Base-by-base conservation (phyloP, 2,329 filamentous ascomycete species). In the Penicillium sp. region DNA sequence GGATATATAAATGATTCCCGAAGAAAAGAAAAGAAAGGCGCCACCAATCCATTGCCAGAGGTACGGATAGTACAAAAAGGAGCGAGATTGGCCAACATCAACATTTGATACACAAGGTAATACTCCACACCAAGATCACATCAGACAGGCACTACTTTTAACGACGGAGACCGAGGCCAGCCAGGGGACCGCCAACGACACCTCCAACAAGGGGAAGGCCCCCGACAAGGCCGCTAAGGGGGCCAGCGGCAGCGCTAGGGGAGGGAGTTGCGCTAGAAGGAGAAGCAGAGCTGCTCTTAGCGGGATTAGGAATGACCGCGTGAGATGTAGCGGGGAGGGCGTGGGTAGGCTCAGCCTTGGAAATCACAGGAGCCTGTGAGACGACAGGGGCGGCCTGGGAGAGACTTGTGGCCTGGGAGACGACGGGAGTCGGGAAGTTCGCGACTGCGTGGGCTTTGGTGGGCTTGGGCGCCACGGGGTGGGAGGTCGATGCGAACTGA, bases 1-100 rank as follows among this genome's bases (percentile, higher is more conserved):
- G 61, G 58, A 59, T 60, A 64, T 58, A 53, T 53, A 34, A 56
- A 64, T 18, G 24, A 60, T 50, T 39, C 37, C 50, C n/a, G 24
- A 7, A 50, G 29, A 54, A 45, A 44, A 26, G 40, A 52, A 20
- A 20, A 16, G 22, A 47, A 54, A 48, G 56, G 35, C 22, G 47
- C 35, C 43, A 29, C 50, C 16, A 38, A 38, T 49, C 45, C 42
- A 46, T 55, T 50, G 34, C 22, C 50, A 48, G 31, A 56, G 53
- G 52, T 57, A 56, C 39, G 14, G 35, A 50, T n/a, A 55, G 32
- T 50, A 51, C 48, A 53, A 54, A 58, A 55, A 32, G 14, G n/a
- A 55, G 52, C 11, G 35, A 16, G 32, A 47, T 32, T 35, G 38
- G 42, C 11, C 45, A 34, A 32, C 7, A 31, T 20, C 14, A 40